phyloP scores from a whole-genome alignment of 768 basidiomycete genomes.

The Gyrodon lividus region DNA sequence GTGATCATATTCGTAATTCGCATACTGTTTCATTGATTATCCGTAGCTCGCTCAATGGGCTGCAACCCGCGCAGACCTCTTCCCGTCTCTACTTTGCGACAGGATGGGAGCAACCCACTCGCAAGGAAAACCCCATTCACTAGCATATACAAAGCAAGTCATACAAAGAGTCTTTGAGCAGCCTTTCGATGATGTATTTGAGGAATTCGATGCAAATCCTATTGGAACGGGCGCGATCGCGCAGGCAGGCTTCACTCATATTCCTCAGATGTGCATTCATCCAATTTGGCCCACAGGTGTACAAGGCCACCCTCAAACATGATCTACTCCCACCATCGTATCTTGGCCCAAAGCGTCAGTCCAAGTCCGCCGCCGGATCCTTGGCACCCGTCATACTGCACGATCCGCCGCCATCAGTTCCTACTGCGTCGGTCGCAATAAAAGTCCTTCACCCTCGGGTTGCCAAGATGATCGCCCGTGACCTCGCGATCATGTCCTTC shows the following conservation, averaged over 20 bases:
- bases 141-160: slow-evolving; percentile 75
- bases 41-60: slow-evolving; percentile 96
- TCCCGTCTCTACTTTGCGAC: slow-evolving; percentile 83
- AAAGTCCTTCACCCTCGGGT: slow-evolving; percentile 94
- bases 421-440: slow-evolving; percentile 87
- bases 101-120: slow-evolving; percentile 87
- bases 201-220: slow-evolving; percentile 80
- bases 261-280: background rate
- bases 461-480: slow-evolving; percentile 76
- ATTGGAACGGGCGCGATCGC: slow-evolving; percentile 99
- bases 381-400: slow-evolving; percentile 49
- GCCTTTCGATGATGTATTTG: slow-evolving; percentile 86
- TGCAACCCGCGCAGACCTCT: slow-evolving; percentile 90
- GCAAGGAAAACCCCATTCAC: slow-evolving; percentile 75
- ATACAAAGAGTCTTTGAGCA: slow-evolving; percentile 83
- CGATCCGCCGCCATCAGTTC: slow-evolving; percentile 68
- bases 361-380: slow-evolving; percentile 45
- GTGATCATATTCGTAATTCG: slow-evolving; percentile 38
- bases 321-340: slow-evolving; percentile 86
- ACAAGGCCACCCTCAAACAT: slow-evolving; percentile 80
- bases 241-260: slow-evolving; percentile 45
- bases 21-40: slow-evolving; percentile 7
- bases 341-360: slow-evolving; percentile 67
- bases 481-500: slow-evolving; percentile 93
- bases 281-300: slow-evolving; percentile 53